Conservation (phyloP, 2,329 filamentous ascomycete genomes). For the Alternaria angustiovoidea region DNA sequence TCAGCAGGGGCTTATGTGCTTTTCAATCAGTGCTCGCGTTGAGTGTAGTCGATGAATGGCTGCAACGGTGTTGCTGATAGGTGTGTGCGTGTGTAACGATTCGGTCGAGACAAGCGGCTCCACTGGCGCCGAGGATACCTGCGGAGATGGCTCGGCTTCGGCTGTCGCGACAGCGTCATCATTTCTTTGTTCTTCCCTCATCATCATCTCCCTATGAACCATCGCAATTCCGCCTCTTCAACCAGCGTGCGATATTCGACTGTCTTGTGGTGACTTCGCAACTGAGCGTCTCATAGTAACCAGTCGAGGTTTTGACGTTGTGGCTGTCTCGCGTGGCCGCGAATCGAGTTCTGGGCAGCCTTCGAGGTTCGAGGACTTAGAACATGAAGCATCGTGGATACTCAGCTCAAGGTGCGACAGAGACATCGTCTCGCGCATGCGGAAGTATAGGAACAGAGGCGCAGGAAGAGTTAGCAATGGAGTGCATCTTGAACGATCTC, state of each 20-base stretch:
- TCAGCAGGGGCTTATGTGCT: neutral
- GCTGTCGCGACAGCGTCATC: neutral
- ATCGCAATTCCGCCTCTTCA: neutral
- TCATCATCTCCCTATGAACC: neutral
- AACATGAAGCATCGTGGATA: neutral
- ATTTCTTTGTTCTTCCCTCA: neutral
- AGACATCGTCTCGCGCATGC: neutral
- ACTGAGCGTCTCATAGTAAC: too few relatives aligned
- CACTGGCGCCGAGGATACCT: neutral
- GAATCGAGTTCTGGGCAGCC: neutral
- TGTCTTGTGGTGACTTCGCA: neutral
- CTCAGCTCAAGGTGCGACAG: neutral
- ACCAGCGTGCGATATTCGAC: neutral
- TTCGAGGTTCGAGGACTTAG: neutral
- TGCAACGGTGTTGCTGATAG: neutral
- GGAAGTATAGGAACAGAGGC: neutral
- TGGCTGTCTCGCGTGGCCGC: neutral
- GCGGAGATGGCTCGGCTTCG: neutral
- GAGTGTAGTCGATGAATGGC: neutral
- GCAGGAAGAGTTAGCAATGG: neutral
- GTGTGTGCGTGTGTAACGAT: neutral
- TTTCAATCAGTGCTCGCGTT: neutral
- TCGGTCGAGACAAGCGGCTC: neutral
- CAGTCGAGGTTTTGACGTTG: neutral
- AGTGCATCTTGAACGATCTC: neutral